Evolutionary conservation across 257 asterid genomes (phyloP), one percentile per base, ranked within the genome.

Genomic region (Solanum chilense): DNA sequence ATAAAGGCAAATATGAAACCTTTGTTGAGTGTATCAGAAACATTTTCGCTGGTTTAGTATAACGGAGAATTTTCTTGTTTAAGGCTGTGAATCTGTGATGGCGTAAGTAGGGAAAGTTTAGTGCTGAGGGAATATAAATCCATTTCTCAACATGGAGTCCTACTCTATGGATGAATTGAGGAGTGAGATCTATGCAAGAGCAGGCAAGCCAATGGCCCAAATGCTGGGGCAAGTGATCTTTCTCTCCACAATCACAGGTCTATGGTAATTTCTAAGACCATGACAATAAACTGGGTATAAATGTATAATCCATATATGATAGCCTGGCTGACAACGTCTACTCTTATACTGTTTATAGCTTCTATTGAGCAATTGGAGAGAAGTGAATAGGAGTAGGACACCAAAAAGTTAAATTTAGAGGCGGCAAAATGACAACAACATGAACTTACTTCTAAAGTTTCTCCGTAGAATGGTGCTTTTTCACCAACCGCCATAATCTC

Each of bases 401-500:
- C 12, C 23, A 31, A 80, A 68, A 80, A 31, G 85, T 80, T 20
- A 80, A 49, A 31, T 81, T 81, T 31, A 49, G 68, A 29, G 27
- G 85, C 4, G 16, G 37, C 71, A 81, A 47, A 31, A 58, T 58
- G 69, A 49, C 27, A 49, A 49, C 45, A 70, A 73, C 27, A 49
- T 42, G 42, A 73, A 91, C 98, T 93, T 92, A 97, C 98, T 91
- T 97, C 98, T 66, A 97, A 93, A 78, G 99, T 97, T 88, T 92
- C 92, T 77, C 99, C 99, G 86, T 97, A 96, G 73, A 96, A 88
- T 84, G 99, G 99, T 23, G 91, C 93, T 87, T 97, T 97, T 91
- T 96, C 99, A 87, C 99, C 99, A 18, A 45, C 71, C 76, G 74
- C 99, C 98, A 96, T 96, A 87, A 97, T 92, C 91, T 97, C 99